Percentiles rank a stretch among this genome's conserved stretches.
These are phyloP conservation scores for Xylaria sp. DNA, from an alignment of 2,329 filamentous ascomycete species.

Conservation along the genomic window DNA sequence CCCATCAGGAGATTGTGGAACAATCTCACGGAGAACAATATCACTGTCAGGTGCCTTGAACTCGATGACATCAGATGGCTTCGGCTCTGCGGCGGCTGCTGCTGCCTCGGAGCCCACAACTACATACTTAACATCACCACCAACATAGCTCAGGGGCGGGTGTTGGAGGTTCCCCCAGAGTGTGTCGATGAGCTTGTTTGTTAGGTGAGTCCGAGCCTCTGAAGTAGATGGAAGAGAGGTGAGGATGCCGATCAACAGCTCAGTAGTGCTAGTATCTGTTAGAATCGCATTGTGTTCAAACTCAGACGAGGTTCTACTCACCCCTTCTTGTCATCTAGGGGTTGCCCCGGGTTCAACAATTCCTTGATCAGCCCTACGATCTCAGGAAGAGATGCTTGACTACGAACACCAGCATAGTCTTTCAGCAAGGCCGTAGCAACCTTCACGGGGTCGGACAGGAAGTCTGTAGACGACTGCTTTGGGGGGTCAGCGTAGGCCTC, in stretches of 20 bases:
- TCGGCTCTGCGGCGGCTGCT: conserved; percentile 51
- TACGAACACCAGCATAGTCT: conserved; percentile 47
- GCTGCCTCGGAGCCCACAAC: conserved; percentile 48
- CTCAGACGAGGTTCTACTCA: conserved; percentile 38
- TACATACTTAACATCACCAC: conserved; percentile 56
- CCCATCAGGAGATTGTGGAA: conserved; percentile 53
- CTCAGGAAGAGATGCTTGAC: conserved; percentile 47
- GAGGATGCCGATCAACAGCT: conserved; percentile 55
- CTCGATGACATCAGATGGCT: conserved; percentile 52
- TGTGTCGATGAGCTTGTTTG: conserved; percentile 62
- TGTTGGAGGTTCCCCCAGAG: conserved; percentile 67
- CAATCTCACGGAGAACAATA: conserved; percentile 52
- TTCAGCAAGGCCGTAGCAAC: conserved; percentile 51
- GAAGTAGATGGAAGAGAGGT: conserved; percentile 53
- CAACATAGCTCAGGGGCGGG: conserved; percentile 60
- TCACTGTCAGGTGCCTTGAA: conserved; percentile 55
- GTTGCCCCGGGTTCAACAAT: conserved; percentile 57
- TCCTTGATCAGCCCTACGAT: conserved; percentile 50
- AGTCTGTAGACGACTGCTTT: conserved; percentile 41
- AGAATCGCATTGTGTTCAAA: conserved; percentile 16
- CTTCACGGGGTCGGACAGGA: conserved; percentile 51
- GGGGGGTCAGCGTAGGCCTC: conserved; percentile 51
- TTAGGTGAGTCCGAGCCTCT: conserved; percentile 53
- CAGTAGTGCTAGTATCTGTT: conserved; percentile 52
- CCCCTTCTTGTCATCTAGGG: conserved; percentile 68